Evolutionary conservation across 2,329 filamentous ascomycete species (phyloP).

Genomic region (Colletotrichum spinosum): DNA sequence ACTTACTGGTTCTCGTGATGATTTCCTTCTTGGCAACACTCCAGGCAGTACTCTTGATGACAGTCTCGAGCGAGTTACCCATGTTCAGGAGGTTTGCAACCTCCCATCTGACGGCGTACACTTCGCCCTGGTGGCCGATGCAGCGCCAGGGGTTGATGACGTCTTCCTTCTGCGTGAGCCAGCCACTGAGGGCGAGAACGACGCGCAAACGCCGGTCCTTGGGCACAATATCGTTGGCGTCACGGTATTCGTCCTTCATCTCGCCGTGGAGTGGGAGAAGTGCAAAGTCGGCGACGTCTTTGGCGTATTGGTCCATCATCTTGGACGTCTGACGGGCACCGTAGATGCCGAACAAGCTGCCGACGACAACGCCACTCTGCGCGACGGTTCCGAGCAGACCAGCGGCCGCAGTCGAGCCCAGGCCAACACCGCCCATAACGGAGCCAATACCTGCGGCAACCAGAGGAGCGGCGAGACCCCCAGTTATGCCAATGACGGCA

Average conservation of each 20-base stretch:
- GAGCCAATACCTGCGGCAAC: conserved; percentile 83
- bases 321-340: conserved; percentile 84
- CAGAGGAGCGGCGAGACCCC: conserved; percentile 81
- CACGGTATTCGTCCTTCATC: conserved; percentile 54
- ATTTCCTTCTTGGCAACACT: conserved; percentile 69
- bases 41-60: conserved; percentile 88
- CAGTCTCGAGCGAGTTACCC: conserved; percentile 79
- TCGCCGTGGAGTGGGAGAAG: conserved; percentile 78
- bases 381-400: conserved; percentile 84
- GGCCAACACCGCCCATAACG: conserved; percentile 80
- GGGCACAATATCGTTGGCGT: conserved; percentile 63
- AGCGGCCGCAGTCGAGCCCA: conserved; percentile 80
- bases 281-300: conserved; percentile 89
- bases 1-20: conserved; percentile 59
- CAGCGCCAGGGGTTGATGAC: conserved; percentile 83
- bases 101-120: conserved; percentile 89
- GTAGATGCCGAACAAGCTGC: conserved; percentile 92
- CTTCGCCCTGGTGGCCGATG: conserved; percentile 78
- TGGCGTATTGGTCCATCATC: conserved; percentile 89
- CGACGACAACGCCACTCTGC: conserved; percentile 82
- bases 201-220: conserved; percentile 79
- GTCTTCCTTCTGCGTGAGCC: conserved; percentile 78
- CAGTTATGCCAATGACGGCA: conserved; percentile 77
- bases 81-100: conserved; percentile 80
- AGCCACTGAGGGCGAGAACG: conserved; percentile 86